phyloP scores from a whole-genome alignment of 2,329 filamentous ascomycete species.

The Coniosporium tulheliwenetii region DNA sequence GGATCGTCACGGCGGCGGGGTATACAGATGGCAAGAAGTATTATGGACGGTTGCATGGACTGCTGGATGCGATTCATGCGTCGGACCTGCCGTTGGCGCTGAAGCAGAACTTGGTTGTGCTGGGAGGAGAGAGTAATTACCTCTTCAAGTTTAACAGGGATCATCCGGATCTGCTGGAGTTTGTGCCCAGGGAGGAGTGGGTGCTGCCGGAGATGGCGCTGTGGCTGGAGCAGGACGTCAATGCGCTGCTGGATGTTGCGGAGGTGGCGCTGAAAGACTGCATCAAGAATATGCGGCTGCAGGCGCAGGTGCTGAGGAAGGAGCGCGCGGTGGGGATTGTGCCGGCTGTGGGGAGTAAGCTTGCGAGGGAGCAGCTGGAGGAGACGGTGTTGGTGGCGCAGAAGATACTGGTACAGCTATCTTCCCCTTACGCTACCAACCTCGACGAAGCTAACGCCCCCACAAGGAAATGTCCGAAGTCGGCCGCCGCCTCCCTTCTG shows the following conservation, averaged over 20 bases:
- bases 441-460: no score
- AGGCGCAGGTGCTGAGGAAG: constrained; percentile 71
- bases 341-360: constrained; percentile 28
- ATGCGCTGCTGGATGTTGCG: constrained; percentile 70
- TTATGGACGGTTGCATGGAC: constrained; percentile 70
- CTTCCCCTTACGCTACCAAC: constrained; percentile 1
- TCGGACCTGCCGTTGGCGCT: constrained; percentile 47
- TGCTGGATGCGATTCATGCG: constrained; percentile 63
- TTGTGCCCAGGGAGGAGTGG: constrained; percentile 52
- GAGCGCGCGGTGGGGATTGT: constrained; percentile 48
- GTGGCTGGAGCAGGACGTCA: constrained; percentile 66
- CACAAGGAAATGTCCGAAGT: constrained; percentile 53
- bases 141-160: constrained; percentile 63
- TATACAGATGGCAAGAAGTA: constrained; percentile 82
- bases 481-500: constrained; percentile 64
- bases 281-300: constrained; percentile 61
- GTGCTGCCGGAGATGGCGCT: constrained; percentile 61
- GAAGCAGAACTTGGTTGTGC: constrained; percentile 70
- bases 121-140: constrained; percentile 94
- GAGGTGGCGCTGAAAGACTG: constrained; percentile 74
- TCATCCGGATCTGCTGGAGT: constrained; percentile 50
- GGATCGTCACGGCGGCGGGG: constrained; percentile 91
- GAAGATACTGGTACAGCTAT: constrained; percentile 48
- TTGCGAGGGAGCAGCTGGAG: constrained; percentile 65
- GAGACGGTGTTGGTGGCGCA: constrained; percentile 92